Evolutionary conservation across 768 basidiomycete species (phyloP).

Genomic region (Lactarius sanguifluus): DNA sequence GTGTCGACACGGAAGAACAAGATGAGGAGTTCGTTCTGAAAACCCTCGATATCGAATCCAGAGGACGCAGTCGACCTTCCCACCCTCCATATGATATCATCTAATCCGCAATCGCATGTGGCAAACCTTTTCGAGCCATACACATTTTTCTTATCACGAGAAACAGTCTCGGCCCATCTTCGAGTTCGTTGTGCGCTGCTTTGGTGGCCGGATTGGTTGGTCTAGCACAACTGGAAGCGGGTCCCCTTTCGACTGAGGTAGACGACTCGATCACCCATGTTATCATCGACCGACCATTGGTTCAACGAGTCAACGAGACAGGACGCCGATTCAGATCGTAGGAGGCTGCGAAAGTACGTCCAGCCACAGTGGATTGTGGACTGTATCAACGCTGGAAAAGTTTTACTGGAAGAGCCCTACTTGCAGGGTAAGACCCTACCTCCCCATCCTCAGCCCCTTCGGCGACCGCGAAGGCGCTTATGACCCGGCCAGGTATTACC

Average conservation of each 20-base stretch:
- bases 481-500: slow-evolving; percentile 51
- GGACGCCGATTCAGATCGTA: slow-evolving; percentile 57
- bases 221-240: slow-evolving; percentile 76
- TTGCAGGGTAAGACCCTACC: slow-evolving; percentile 83
- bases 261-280: slow-evolving; percentile 92
- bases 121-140: slow-evolving; percentile 78
- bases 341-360: slow-evolving; percentile 75
- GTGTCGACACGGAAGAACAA: slow-evolving; percentile 35
- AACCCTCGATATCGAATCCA: slow-evolving; percentile 52
- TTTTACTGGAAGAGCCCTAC: slow-evolving; percentile 84
- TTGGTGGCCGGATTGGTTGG: slow-evolving; percentile 93
- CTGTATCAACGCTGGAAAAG: slow-evolving; percentile 84
- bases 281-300: slow-evolving; percentile 84
- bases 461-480: slow-evolving; percentile 79
- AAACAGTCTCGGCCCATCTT: slow-evolving; percentile 88
- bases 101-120: slow-evolving; percentile 55
- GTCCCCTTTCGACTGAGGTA: slow-evolving; percentile 71
- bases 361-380: slow-evolving; percentile 99
- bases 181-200: slow-evolving; percentile 90
- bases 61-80: slow-evolving; percentile 52
- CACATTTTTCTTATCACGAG: slow-evolving; percentile 92
- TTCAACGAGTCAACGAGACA: slow-evolving; percentile 50
- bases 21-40: slow-evolving; percentile 70
- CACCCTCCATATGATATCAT: slow-evolving; percentile 65
- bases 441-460: slow-evolving; percentile 95